These are phyloP conservation scores for Venturia aucupariae DNA, from an alignment of 2,329 filamentous ascomycete species.

Conservation along the genomic window DNA sequence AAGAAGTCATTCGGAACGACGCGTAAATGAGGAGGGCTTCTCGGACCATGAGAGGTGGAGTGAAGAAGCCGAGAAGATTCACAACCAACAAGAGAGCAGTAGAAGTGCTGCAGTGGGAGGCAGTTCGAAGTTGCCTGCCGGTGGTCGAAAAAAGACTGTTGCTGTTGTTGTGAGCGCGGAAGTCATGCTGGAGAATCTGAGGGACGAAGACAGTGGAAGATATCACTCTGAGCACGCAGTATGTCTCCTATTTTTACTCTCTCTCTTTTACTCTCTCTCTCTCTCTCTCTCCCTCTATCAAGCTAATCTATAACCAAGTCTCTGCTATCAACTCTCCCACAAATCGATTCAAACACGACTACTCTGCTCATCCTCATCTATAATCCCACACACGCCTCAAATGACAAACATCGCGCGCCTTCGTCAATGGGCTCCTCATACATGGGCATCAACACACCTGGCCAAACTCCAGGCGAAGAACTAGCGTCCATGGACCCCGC, in stretches of 20 bases:
- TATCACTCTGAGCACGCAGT: constrained; percentile 70
- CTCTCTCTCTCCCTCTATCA: neutral
- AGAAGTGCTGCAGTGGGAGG: constrained; percentile 25
- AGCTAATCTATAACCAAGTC: constrained; percentile 27
- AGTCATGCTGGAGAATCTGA: constrained; percentile 43
- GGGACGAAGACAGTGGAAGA: constrained; percentile 47
- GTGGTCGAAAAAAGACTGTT: constrained; percentile 54
- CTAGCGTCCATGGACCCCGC: constrained; percentile 32
- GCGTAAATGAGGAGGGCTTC: constrained; percentile 21
- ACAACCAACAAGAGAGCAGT: constrained; percentile 26
- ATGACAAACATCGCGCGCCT: constrained; percentile 44
- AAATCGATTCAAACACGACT: constrained; percentile 61
- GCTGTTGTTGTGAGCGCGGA: constrained; percentile 83
- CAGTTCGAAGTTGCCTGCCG: neutral
- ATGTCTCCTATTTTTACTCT: constrained; percentile 32
- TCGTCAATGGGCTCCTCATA: constrained; percentile 70
- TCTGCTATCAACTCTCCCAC: constrained; percentile 80
- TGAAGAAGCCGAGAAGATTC: constrained; percentile 67
- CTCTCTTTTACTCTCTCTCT: neutral
- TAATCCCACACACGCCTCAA: constrained; percentile 52
- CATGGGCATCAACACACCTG: constrained; percentile 68
- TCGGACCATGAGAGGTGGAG: constrained; percentile 83
- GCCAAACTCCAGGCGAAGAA: constrained; percentile 57
- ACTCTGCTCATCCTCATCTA: constrained; percentile 88
- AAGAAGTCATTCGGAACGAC: constrained; percentile 46